Conservation (phyloP, 352 stramenopile genomes). For the Pythium plurisporium region DNA sequence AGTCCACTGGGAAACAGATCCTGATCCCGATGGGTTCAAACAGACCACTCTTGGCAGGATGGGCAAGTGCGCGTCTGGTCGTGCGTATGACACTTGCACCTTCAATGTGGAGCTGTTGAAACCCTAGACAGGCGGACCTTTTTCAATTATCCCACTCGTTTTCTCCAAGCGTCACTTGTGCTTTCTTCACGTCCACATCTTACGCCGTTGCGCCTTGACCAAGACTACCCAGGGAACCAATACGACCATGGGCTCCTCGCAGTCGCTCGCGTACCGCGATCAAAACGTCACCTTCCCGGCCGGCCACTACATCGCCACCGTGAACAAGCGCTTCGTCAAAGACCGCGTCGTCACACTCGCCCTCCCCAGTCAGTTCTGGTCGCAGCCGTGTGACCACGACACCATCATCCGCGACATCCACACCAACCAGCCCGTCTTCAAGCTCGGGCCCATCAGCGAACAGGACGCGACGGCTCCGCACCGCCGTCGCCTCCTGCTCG, state of each 20-base stretch:
- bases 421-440: slow-evolving; percentile 7
- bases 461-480: background rate
- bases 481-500: slow-evolving; percentile 7
- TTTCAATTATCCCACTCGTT: no score
- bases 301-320: background rate
- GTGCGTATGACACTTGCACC: no score
- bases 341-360: slow-evolving; percentile 12
- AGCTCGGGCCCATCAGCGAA: slow-evolving; percentile 1
- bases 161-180: background rate
- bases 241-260: slow-evolving; percentile 2
- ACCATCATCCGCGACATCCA: slow-evolving; percentile 1
- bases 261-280: background rate
- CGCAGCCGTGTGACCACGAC: slow-evolving; percentile 6
- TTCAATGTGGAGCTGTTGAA: no score
- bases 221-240: no score
- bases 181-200: background rate
- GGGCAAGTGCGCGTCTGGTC: no score
- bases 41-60: no score
- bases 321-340: slow-evolving; percentile 19
- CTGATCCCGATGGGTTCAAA: no score
- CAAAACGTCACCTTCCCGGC: slow-evolving; percentile 4
- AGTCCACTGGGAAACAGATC: no score
- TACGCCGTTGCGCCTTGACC: no score
- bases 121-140: no score
- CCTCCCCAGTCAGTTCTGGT: slow-evolving; percentile 15